These are phyloP conservation scores for Penicillium sp. DNA, from an alignment of 2,329 filamentous ascomycete species.

Conservation along the genomic window DNA sequence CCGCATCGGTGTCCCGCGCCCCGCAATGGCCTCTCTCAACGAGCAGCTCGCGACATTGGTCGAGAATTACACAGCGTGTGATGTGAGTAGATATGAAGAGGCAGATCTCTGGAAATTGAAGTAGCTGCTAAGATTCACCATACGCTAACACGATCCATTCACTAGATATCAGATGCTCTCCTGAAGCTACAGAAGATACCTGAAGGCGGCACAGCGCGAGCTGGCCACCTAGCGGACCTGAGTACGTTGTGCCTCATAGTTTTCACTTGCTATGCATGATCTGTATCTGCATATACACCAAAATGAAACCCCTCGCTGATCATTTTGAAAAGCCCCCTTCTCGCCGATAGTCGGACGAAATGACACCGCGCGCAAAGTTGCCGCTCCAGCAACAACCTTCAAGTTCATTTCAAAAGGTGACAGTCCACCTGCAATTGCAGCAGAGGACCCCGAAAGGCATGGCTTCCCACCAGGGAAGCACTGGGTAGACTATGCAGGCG, in stretches of 20 bases:
- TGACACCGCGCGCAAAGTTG: constrained; percentile 32
- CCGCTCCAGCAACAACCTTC: constrained; percentile 46
- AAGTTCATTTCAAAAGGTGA: constrained; percentile 59
- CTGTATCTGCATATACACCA: too few relatives aligned
- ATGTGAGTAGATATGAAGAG: too few relatives aligned
- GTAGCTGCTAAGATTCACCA: too few relatives aligned
- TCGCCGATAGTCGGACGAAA: constrained; percentile 33
- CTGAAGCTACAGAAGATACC: constrained; percentile 59
- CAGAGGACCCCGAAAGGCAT: constrained; percentile 32
- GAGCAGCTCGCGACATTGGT: constrained; percentile 33
- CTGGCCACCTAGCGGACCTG: constrained; percentile 65
- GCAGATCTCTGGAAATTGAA: too few relatives aligned
- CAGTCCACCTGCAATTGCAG: constrained; percentile 33
- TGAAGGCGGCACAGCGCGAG: constrained; percentile 52
- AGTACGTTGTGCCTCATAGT: constrained; percentile 36
- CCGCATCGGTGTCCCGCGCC: constrained; percentile 14
- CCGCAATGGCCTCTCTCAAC: constrained; percentile 31
- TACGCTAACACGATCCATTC: background rate
- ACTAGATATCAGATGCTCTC: constrained; percentile 68
- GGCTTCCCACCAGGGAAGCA: constrained; percentile 60
- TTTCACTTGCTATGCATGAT: too few relatives aligned
- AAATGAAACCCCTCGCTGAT: too few relatives aligned
- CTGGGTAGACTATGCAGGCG: constrained; percentile 61
- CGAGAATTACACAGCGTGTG: constrained; percentile 43
- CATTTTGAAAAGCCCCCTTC: constrained; percentile 31